Base-by-base conservation (phyloP, 2,329 filamentous ascomycete species). In the Dothistroma pini region DNA sequence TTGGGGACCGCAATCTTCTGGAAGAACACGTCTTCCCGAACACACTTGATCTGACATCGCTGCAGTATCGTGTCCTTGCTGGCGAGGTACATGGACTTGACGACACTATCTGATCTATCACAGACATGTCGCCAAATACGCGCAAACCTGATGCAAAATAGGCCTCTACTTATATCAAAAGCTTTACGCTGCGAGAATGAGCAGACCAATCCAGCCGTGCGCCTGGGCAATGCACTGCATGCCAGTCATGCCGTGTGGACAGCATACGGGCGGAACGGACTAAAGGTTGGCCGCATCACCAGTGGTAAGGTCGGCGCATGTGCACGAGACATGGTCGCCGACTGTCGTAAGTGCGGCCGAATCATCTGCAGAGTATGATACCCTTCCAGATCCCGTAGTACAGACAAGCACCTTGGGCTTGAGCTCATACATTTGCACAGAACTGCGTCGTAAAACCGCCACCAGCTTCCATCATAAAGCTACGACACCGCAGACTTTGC, bases 391-490 rank as follows among this genome's bases (percentile, higher is more conserved):
- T n/a, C n/a, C n/a, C 11, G n/a, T 8, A 7, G 51, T 11, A 35
- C 12, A 5, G 51, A 29, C n/a, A 25, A 53, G 16, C 25, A 11
- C 51, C 12, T 53, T 31, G 31, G 51, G 31, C 41, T 44, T 35
- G 22, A 35, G 51, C 64, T 65, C 51, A 65, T 52, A 38, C 48
- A 31, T 38, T 53, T 7, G 16, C 34, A 56, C 74, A 96, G 91
- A 97, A 97, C 69, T 97, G 93, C 76, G 88, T 88, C 6, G 89
- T 91, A 70, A 96, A 97, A 75, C 86, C 89, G 0, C 91, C 91
- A 0, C 85, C 88, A 2, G 80, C 83, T 1, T 79, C 82, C 34
- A 81, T 86, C 22, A 81, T 96, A 41, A 86, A 85, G 48, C 85
- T 88, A 63, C 87, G 93, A 44, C 89, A 96, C 73, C 89, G 93